Conservation (phyloP, 106 monocot species). For the Acanthochlamys bracteata region DNA sequence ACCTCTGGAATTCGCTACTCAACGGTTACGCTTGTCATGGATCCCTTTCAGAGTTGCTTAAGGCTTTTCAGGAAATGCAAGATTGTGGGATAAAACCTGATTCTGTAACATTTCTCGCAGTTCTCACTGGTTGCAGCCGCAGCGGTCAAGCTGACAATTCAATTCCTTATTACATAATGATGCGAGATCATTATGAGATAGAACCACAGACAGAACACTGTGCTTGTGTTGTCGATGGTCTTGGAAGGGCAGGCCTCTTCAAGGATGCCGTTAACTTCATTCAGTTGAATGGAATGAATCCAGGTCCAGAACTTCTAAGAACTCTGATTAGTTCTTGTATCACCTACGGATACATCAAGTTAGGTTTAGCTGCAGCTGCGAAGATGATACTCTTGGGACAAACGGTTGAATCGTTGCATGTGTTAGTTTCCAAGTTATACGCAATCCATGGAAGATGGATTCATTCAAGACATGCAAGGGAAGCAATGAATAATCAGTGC, state of each 20-base stretch:
- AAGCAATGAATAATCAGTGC: background rate
- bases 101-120: constrained; percentile 16
- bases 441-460: constrained; percentile 13
- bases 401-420: constrained; percentile 3
- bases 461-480: constrained; percentile 10
- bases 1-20: constrained; percentile 20
- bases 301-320: constrained; percentile 10
- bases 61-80: constrained; percentile 7
- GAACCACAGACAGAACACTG: constrained; percentile 10
- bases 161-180: constrained; percentile 4
- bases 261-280: constrained; percentile 17
- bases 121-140: constrained; percentile 19
- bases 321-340: constrained; percentile 17
- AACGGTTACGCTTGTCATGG: constrained; percentile 21
- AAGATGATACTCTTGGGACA: constrained; percentile 15
- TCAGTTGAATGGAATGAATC: background rate
- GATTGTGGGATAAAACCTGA: constrained; percentile 12
- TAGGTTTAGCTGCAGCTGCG: constrained; percentile 14
- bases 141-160: constrained; percentile 2
- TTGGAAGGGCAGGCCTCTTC: constrained; percentile 18
- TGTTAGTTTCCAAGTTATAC: constrained; percentile 18
- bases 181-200: constrained; percentile 9
- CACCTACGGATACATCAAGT: background rate
- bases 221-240: constrained; percentile 18
- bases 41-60: constrained; percentile 11